Base-by-base conservation (phyloP, 495 filamentous ascomycete species). In the Staphylotrichum tortipilum region DNA sequence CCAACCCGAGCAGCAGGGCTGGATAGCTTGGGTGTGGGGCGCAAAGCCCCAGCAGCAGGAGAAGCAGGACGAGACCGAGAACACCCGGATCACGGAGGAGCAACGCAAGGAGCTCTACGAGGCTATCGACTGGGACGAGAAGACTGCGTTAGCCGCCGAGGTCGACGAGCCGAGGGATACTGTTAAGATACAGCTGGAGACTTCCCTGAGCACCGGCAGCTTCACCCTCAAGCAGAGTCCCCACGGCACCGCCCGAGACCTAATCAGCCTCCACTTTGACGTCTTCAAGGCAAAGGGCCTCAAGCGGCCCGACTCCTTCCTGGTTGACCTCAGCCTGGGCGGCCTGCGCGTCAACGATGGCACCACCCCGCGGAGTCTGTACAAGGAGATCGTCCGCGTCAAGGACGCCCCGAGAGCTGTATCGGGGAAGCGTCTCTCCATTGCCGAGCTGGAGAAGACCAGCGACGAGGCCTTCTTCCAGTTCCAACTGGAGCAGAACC, bases 121-220 rank as follows among this genome's bases (percentile, higher is more conserved):
- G 55, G 94, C 88, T 29, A 98, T 98, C 55, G 89, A 96, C 60
- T 98, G 89, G 86, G 87, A 98, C 57, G 92, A 98, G 70, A 96
- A 96, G 74, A 85, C 89, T 43, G 83, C 83, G 3, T 75, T 98
- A 28, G 73, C 87, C 0, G 90, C 92, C 53, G 83, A 83, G 46
- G 84, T 98, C 22, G 90, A 97, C 60, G 76, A 86, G 41, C 92
- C 92, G 0, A 80, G 84, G 38, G 94, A 98, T 52, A 87, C 86
- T 44, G 78, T 96, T 47, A 95, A 96, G 68, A 71, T 96, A 60
- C 87, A 96, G 64, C 71, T 97, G 49, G 86, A 97, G 57, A 82
- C 91, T 28, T 87, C 85, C 37, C 81, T 98, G 21, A 84, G 83
- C 44, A 92, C 89, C 7, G 92, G 92, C 26, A 94, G 89, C 63